Percentiles rank a stretch among this genome's conserved stretches.
These are phyloP conservation scores for Hemerocallis citrina DNA, from an alignment of 106 monocot species.

Conservation along the genomic window DNA sequence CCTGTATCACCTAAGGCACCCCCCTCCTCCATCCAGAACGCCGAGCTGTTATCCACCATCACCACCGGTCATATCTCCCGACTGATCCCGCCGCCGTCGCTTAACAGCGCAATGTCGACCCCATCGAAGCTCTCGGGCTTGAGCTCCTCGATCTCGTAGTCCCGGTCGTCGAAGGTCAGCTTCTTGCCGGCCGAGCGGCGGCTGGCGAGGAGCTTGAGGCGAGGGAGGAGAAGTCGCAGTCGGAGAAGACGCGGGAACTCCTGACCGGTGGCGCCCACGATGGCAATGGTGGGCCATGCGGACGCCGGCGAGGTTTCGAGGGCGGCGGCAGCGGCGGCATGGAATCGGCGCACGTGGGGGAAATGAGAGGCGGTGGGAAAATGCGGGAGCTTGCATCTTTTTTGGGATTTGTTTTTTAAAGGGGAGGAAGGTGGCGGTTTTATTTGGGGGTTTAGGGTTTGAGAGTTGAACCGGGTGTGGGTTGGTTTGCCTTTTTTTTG, in stretches of 20 bases:
- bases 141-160: slow-evolving; percentile 64
- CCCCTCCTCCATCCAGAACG: slow-evolving; percentile 70
- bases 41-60: slow-evolving; percentile 86
- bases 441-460: too few species aligned
- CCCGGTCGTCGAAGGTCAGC: slow-evolving; percentile 55
- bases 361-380: not conserved
- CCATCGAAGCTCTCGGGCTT: slow-evolving; percentile 63
- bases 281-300: slow-evolving; percentile 54
- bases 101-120: slow-evolving; percentile 82
- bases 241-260: slow-evolving; percentile 87
- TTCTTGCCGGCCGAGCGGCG: slow-evolving; percentile 54
- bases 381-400: too few species aligned
- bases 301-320: too few species aligned
- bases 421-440: too few species aligned
- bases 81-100: slow-evolving; percentile 71
- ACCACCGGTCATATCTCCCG: slow-evolving; percentile 41
- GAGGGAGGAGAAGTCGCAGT: slow-evolving; percentile 73
- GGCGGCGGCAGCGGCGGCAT: not conserved
- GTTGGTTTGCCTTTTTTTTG: too few species aligned
- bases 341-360: not conserved
- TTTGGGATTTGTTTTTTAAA: too few species aligned
- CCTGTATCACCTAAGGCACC: slow-evolving; percentile 70
- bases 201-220: slow-evolving; percentile 70
- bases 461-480: too few species aligned
- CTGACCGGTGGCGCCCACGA: slow-evolving; percentile 87